Conservation (phyloP, 169 alveolate genomes). For the Besnoitia besnoiti region DNA sequence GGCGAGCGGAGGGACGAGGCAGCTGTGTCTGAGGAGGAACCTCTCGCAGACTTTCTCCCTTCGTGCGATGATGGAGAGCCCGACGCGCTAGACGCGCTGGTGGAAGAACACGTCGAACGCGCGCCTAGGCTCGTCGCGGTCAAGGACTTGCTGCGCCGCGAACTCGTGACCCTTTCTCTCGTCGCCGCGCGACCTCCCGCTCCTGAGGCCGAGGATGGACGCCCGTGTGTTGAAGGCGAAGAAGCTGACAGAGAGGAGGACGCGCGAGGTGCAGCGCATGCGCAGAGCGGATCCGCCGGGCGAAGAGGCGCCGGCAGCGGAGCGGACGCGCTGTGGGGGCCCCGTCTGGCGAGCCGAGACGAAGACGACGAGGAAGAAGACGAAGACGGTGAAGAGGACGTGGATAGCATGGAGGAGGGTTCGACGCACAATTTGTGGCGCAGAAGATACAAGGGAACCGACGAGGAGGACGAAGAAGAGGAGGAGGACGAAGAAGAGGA, state of each 20-base stretch:
- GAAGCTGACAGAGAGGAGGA: too few relatives aligned
- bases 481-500: neutral
- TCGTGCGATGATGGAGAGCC: neutral
- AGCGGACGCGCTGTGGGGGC: neutral
- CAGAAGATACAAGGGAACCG: neutral
- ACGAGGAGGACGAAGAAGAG: neutral
- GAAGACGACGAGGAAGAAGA: neutral
- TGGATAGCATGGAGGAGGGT: neutral
- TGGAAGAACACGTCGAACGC: neutral
- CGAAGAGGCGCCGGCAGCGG: neutral
- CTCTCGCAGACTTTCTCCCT: neutral
- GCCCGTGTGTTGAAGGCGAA: too few relatives aligned
- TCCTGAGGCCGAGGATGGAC: too few relatives aligned
- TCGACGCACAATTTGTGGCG: neutral
- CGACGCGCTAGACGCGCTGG: neutral
- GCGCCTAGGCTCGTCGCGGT: neutral
- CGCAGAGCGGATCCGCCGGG: neutral
- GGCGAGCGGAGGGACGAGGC: neutral
- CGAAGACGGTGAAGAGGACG: neutral
- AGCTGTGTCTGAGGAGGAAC: neutral
- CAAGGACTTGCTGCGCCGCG: neutral
- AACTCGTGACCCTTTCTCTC: neutral
- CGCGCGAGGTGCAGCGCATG: too few relatives aligned
- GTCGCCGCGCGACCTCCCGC: neutral
- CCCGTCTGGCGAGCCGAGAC: neutral